A percentile compares a stretch with the other conserved stretches of the same genome.
phyloP scores from a whole-genome alignment of 768 basidiomycete species.

The Phaeolepiota aurea region DNA sequence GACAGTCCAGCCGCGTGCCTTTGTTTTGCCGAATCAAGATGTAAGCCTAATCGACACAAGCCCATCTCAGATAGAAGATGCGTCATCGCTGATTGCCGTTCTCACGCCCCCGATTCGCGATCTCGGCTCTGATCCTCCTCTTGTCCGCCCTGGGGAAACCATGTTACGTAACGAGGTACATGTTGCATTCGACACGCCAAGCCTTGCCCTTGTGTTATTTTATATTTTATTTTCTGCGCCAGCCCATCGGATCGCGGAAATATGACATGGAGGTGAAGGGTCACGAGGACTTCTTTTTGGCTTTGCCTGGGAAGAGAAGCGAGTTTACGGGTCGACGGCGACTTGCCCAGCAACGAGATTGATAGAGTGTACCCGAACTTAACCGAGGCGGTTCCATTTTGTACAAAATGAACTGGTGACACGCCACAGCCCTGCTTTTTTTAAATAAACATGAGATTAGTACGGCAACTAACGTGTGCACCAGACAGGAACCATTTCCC shows the following conservation, averaged over 20 bases:
- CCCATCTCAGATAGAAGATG: too few relatives aligned
- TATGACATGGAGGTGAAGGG: too few relatives aligned
- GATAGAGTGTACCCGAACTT: neutral
- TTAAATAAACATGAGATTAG: neutral
- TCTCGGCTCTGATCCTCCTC: conserved; percentile 21
- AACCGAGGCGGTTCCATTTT: too few relatives aligned
- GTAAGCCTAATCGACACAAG: neutral
- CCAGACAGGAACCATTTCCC: neutral
- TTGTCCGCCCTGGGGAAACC: conserved; percentile 25
- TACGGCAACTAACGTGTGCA: neutral
- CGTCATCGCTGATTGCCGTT: conserved; percentile 25
- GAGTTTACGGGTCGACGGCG: neutral
- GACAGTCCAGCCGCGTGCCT: conserved; percentile 41
- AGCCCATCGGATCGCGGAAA: too few relatives aligned
- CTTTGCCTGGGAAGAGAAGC: too few relatives aligned
- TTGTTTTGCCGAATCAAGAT: conserved; percentile 40
- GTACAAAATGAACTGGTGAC: too few relatives aligned
- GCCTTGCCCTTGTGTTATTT: conserved; percentile 8
- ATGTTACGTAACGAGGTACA: too few relatives aligned
- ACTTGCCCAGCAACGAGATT: neutral
- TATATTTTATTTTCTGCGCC: too few relatives aligned
- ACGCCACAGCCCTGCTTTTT: too few relatives aligned
- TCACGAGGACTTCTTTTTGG: too few relatives aligned
- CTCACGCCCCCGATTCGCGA: conserved; percentile 16
- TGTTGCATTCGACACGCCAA: conserved; percentile 14